Percentiles rank a stretch among this genome's conserved stretches.
phyloP scores from a whole-genome alignment of 768 basidiomycete genomes.

The Boletus eberwhitei region DNA sequence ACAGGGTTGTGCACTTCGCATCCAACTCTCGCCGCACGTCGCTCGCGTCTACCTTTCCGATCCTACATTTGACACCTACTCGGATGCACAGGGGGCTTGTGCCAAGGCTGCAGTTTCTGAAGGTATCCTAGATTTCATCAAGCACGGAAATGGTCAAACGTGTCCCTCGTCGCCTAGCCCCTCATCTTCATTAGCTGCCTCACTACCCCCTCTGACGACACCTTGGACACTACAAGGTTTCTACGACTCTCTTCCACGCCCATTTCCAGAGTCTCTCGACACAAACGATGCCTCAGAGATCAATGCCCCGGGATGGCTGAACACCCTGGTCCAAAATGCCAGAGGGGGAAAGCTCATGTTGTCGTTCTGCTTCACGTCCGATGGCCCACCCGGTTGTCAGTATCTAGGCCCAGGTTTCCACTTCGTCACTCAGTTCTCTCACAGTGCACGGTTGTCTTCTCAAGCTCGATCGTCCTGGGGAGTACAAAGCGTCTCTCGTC shows the following conservation, averaged over 20 bases:
- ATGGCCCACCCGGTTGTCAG: slow-evolving; percentile 45
- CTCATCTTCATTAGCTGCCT: neutral
- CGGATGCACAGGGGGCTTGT: slow-evolving; percentile 50
- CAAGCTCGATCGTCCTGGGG: slow-evolving; percentile 50
- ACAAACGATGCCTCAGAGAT: slow-evolving; percentile 47
- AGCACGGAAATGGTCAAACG: slow-evolving; percentile 50
- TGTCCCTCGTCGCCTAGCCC: slow-evolving; percentile 30
- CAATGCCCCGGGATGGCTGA: slow-evolving; percentile 54
- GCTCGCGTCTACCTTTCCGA: slow-evolving; percentile 51
- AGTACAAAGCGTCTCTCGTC: slow-evolving; percentile 56
- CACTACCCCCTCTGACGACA: slow-evolving; percentile 7
- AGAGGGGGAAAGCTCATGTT: slow-evolving; percentile 45
- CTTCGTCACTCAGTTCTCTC: slow-evolving; percentile 3
- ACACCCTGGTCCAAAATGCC: slow-evolving; percentile 47
- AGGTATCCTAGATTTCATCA: slow-evolving; percentile 58
- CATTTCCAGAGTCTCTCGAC: slow-evolving; percentile 54
- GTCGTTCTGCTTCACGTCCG: slow-evolving; percentile 44
- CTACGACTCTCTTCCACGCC: slow-evolving; percentile 63
- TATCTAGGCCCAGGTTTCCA: slow-evolving; percentile 9
- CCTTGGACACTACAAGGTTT: slow-evolving; percentile 51
- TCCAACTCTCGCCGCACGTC: slow-evolving; percentile 50
- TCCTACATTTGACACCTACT: slow-evolving; percentile 37
- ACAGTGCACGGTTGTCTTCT: slow-evolving; percentile 63
- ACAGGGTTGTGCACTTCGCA: slow-evolving; percentile 55
- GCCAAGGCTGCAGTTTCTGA: slow-evolving; percentile 51